Evolutionary conservation across 148 eudicot species (phyloP), one percentile per base, ranked within the genome.

Genomic region (Chenopodium berlandieri): DNA sequence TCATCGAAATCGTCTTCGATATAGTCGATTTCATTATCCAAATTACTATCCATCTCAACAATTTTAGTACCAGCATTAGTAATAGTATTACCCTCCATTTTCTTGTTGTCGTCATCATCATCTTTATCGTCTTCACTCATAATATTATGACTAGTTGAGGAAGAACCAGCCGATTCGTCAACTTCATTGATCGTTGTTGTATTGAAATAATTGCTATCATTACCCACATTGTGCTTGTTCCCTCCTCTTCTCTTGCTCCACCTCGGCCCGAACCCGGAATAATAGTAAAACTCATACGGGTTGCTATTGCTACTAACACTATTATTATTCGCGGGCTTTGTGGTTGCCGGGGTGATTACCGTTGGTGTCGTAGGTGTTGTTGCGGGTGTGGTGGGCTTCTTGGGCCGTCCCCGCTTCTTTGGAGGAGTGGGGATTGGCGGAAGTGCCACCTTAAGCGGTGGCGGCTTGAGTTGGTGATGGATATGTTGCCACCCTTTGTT

Each of bases 201-300:
- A 6, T 40, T 40, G 44, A 40, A 40, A 40, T 40, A 6, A 6
- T 47, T 63, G 17, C 37, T 68, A 12, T 46, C 23, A 13, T 13
- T 67, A 32, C 31, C 44, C 60, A 9, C 67, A 11, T 5, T 48
- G 66, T 62, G n/a, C 66, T 62, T 22, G 10, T 2, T 62, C 66
- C 66, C 81, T 44, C 90, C 85, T 83, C 88, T 85, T 73, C 58
- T 88, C 77, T 89, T 89, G 31, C 89, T 90, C 94, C 97, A 90
- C 1, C 83, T 76, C 17, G 98, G 98, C 2, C 94, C 94, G 44
- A 91, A 94, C 63, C 97, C 98, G 0, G 92, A 83, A 75, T 92
- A 94, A 71, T 91, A 91, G 82, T 90, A 92, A 60, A 81, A 89
- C 37, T 88, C 89, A 74, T 89, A 50, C 1, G 92, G 91, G 54